Base-by-base conservation (phyloP, 2,329 filamentous ascomycete genomes). In the Hypoxylon sp. region DNA sequence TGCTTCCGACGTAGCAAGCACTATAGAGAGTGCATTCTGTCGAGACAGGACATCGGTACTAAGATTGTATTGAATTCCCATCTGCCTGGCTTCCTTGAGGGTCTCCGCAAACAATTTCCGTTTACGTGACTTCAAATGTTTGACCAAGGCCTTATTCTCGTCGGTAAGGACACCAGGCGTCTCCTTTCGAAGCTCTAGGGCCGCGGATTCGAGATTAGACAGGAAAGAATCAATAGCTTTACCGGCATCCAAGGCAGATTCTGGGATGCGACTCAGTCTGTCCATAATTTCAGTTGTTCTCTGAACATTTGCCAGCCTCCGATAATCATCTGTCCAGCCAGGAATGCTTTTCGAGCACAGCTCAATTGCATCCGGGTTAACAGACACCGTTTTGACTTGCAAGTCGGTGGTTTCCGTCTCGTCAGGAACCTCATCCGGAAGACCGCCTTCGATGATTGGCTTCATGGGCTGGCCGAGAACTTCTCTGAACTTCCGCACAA, bases 81-180 rank as follows among this genome's bases (percentile, higher is more conserved):
- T 98, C 63, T 91, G 88, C 37, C 94, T 90, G 29, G 98, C 83
- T 22, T 90, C 88, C 75, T 93, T 94, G 70, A 99, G 83, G 0
- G 92, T 94, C 73, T 98, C 95, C 0, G 94, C 92, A 74, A 97
- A 96, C 13, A 98, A 86, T 73, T 94, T 94, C 47, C 94, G 90
- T 81, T 99, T 99, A 74, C 93, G 88, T 2, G 89, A 90, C 83
- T 98, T 98, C 72, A 98, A 88, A 78, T 98, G 93, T 79, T 97
- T 94, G 67, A 98, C 89, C 14, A 87, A 80, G 10, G 90, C 87
- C 77, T 94, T 95, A 79, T 96, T 98, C 47, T 97, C 94, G 26
- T 97, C 93, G 0, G 88, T 97, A 50, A 97, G 81, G n/a, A 86
- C 85, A 0, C 87, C 83, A 0, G 96, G 96, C 0, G 96, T 99